Conservation (phyloP, 202 grass and related monocot species). For the Hordeum pubiflorum region DNA sequence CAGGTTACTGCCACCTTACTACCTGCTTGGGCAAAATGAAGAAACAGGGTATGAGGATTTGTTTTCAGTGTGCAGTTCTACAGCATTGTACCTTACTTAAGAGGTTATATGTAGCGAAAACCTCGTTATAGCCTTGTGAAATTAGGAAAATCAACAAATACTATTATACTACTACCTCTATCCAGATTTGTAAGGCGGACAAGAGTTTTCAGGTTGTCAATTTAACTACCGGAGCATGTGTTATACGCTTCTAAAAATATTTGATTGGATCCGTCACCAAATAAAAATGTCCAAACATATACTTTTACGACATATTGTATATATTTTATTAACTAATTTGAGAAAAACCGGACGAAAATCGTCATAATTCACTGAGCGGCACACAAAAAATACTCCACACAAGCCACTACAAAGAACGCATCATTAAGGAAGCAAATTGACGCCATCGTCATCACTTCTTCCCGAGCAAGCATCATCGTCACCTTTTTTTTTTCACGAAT, state of each 20-base stretch:
- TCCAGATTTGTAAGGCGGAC: not conserved
- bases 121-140: not conserved
- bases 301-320: too few species aligned
- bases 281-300: not conserved
- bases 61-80: not conserved
- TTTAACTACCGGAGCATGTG: not conserved
- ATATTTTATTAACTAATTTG: too few species aligned
- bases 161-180: not conserved
- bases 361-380: too few species aligned
- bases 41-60: not conserved
- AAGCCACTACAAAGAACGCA: too few species aligned
- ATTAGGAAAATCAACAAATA: not conserved
- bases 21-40: slow-evolving; percentile 19
- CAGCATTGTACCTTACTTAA: not conserved
- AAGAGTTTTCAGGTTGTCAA: not conserved
- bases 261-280: not conserved
- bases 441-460: too few species aligned
- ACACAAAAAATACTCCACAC: too few species aligned
- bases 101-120: not conserved
- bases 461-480: too few species aligned
- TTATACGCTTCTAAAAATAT: not conserved
- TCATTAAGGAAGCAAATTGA: too few species aligned
- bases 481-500: too few species aligned
- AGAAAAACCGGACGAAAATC: too few species aligned
- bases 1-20: slow-evolving; percentile 56